Evolutionary conservation across 2,329 filamentous ascomycete genomes (phyloP), one percentile per base, ranked within the genome.

Genomic region (Periconia digitata): DNA sequence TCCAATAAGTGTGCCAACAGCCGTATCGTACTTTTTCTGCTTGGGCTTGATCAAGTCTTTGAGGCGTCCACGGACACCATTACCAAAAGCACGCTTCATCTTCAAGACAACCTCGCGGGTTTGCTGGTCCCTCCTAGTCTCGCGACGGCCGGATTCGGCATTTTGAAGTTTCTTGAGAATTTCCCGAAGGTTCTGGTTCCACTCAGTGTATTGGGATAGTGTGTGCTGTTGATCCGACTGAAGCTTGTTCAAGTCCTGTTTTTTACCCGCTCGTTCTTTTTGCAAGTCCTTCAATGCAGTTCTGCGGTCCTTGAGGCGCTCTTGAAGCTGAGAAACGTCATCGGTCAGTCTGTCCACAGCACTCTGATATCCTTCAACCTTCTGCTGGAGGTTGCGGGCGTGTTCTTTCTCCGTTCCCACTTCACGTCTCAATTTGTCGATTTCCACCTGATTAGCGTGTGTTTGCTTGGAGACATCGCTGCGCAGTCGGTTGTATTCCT

Each of bases 21-120:
- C 94, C 58, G 94, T 90, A 55, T 94, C 89, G 64, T 86, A 99
- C 70, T 96, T 97, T 74, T 95, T 96, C 74, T 96, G 90, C 72
- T 96, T 97, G 1, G 94, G 92, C 57, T 90, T 92, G 75, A 94
- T 96, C 36, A 99, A 82, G 56, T 96, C 90, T 54, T 90, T 90
- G 39, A 97, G 84, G 39, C 92, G 86, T 17, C 94, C 94, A 58
- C 89, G 89, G 38, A 99, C 64, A 40, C 92, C 92, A 3, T 58
- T 48, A 1, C 91, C 90, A 61, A 91, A 96, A 54, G 96, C 88
- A 44, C 91, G 87, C 71, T 95, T 96, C 62, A 99, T 79, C 24
- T 89, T 86, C 10, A 86, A 85, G 27, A 97, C 86, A 65, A 90
- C 88, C 66, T 96, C 92, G 62, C 90, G 90, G 63, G 87, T 85